Base-by-base conservation (phyloP, 306 rosid species). In the Castanea sativa region DNA sequence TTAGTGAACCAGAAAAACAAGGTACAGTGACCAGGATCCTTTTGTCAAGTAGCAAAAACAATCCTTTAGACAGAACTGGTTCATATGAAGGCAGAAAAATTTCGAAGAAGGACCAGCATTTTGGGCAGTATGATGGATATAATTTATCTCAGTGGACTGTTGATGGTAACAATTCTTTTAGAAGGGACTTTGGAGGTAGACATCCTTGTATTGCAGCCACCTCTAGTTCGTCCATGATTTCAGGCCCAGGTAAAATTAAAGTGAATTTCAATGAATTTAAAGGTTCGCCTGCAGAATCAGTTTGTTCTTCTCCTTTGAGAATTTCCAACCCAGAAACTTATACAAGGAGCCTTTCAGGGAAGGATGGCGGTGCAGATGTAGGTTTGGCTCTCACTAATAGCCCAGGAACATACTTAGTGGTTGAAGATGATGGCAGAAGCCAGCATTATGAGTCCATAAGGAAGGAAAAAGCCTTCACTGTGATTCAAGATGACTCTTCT, bases 261-360 rank as follows among this genome's bases (percentile, higher is more conserved):
- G 89, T 91, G 71, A 89, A 86, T 81, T 90, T 93, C 81, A 96
- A 88, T 56, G 98, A 96, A 74, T 83, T 86, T 86, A 93, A 89
- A 82, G 96, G 98, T 61, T 96, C 99, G 0, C 99, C 99, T 0
- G 99, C 92, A 69, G 99, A 96, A 90, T 96, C 99, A 6, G 98
- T 96, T 79, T 96, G 97, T 69, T 96, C 99, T 20, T 96, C 98
- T 21, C 99, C 99, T 69, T 69, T 96, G 91, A 91, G 97, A 96
- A 81, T 86, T 76, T 81, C 84, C 83, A 89, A 82, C 81, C 73
- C 86, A 20, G 92, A 90, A 70, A 91, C 89, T 88, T 75, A 81
- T 83, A 21, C 79, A 19, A 86, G 82, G 86, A 89, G 83, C 51
- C 68, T 78, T 75, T 74, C 35, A 56, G 80, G 69, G 78, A 91